These are phyloP conservation scores for Haberlea rhodopensis DNA, from an alignment of 257 asterid genomes.

Conservation along the genomic window DNA sequence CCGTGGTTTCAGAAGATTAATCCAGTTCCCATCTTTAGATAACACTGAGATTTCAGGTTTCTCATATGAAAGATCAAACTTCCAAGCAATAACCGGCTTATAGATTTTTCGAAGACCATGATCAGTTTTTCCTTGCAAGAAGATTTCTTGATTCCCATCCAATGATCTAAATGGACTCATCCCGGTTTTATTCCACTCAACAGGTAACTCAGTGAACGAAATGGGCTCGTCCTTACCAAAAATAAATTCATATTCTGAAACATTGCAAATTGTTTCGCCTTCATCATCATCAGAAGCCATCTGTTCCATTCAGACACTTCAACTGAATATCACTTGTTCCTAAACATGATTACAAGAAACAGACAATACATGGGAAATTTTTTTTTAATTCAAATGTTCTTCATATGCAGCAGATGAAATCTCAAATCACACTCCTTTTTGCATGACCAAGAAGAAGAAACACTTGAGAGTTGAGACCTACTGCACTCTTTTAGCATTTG, in stretches of 20 bases:
- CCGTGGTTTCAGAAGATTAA: constrained; percentile 74
- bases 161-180: background rate
- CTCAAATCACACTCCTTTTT: background rate
- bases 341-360: constrained; percentile 5
- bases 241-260: constrained; percentile 55
- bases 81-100: constrained; percentile 73
- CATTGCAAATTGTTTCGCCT: constrained; percentile 41
- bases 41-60: constrained; percentile 76
- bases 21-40: constrained; percentile 61
- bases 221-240: constrained; percentile 41
- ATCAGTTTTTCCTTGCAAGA: constrained; percentile 62
- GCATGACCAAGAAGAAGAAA: background rate
- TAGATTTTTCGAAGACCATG: constrained; percentile 63
- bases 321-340: constrained; percentile 9
- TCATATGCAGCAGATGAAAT: background rate
- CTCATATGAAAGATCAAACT: constrained; percentile 45
- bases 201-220: constrained; percentile 58
- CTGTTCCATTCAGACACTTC: constrained; percentile 19
- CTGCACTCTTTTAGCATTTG: background rate
- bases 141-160: constrained; percentile 41
- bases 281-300: constrained; percentile 88
- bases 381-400: background rate
- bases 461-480: background rate
- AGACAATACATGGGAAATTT: background rate
- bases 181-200: constrained; percentile 45